Percentiles rank a stretch among this genome's conserved stretches.
phyloP scores from a whole-genome alignment of 78 protist genomes.

The Dictyostelium intermedium region DNA sequence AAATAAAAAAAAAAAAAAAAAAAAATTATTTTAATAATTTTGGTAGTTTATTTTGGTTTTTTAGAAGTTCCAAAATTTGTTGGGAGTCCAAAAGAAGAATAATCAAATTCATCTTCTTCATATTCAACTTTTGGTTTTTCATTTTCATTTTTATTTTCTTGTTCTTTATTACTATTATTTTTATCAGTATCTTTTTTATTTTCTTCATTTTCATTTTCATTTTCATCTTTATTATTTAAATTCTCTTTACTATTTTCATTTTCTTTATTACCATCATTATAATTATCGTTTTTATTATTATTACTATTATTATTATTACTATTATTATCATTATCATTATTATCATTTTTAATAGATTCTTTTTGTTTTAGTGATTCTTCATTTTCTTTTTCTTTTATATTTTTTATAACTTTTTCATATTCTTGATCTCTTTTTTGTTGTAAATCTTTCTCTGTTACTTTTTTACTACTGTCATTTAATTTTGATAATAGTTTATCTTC shows the following conservation, averaged over 20 bases:
- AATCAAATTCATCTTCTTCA: constrained; percentile 24
- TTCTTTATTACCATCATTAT: not conserved
- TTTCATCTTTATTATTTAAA: not conserved
- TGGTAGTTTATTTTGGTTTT: constrained; percentile 24
- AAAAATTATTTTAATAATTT: too few species aligned
- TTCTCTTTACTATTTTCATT: not conserved
- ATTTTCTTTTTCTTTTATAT: not conserved
- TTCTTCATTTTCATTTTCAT: not conserved
- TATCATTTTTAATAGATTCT: not conserved
- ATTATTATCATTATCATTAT: not conserved
- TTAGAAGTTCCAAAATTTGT: constrained; percentile 58
- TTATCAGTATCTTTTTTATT: not conserved
- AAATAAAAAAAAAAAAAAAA: too few species aligned
- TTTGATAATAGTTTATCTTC: not conserved
- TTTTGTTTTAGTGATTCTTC: not conserved
- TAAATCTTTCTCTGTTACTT: not conserved
- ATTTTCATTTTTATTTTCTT: not conserved
- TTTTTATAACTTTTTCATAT: not conserved
- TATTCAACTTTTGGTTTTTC: not conserved
- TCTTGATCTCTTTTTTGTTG: constrained; percentile 37
- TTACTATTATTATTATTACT: not conserved
- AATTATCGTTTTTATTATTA: not conserved
- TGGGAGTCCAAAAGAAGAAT: constrained; percentile 51
- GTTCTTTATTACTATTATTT: not conserved
- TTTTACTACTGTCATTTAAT: not conserved